Evolutionary conservation across 2,329 filamentous ascomycete species (phyloP).

Genomic region (Trichoderma koningiopsis): DNA sequence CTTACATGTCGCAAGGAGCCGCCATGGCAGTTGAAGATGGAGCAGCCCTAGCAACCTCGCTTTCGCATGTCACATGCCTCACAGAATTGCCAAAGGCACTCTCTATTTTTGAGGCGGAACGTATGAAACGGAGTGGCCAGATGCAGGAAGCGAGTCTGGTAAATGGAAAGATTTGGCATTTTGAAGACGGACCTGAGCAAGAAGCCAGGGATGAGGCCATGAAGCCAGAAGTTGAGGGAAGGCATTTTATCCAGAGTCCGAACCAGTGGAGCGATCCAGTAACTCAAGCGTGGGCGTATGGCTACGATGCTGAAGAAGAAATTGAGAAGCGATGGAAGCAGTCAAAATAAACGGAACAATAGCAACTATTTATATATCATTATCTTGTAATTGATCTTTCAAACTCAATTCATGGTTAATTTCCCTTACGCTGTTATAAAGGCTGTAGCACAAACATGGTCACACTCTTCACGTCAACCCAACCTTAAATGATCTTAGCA

Average conservation of each 20-base stretch:
- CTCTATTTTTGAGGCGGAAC: conserved; percentile 41
- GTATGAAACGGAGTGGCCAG: conserved; percentile 38
- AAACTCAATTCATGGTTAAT: too few species aligned
- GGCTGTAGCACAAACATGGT: too few species aligned
- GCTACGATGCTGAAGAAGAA: conserved; percentile 48
- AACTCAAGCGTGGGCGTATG: conserved; percentile 51
- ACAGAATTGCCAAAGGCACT: conserved; percentile 39
- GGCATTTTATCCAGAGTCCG: conserved; percentile 40
- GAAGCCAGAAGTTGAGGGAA: conserved; percentile 43
- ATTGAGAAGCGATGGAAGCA: conserved; percentile 9
- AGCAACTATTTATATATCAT: neutral
- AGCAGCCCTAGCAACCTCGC: conserved; percentile 39
- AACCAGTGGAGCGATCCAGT: conserved; percentile 53
- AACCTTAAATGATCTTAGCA: too few species aligned
- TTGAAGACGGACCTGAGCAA: conserved; percentile 46
- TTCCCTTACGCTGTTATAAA: too few species aligned
- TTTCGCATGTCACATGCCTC: conserved; percentile 34
- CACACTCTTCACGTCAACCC: too few species aligned
- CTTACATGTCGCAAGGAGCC: conserved; percentile 48
- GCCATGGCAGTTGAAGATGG: conserved; percentile 50
- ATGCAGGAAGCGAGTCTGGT: conserved; percentile 50
- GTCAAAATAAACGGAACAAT: neutral
- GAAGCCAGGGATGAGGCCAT: conserved; percentile 46
- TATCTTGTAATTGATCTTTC: neutral
- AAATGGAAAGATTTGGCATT: conserved; percentile 52